A percentile compares a stretch with the other conserved stretches of the same genome.
These are phyloP conservation scores for Epichloe glyceriae DNA, from an alignment of 2,329 filamentous ascomycete genomes.

Conservation along the genomic window DNA sequence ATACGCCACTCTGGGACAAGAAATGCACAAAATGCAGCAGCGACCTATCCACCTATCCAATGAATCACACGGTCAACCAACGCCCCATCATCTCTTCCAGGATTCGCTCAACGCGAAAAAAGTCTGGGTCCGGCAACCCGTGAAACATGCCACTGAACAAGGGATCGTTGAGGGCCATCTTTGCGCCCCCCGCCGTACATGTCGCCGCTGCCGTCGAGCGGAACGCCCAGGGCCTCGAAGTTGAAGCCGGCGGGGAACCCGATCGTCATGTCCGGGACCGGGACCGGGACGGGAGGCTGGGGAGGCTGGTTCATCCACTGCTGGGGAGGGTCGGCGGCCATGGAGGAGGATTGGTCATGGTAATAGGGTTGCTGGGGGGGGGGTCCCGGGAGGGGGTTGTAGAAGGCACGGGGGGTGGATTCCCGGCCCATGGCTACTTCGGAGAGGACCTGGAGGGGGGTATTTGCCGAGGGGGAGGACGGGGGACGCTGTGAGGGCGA, in stretches of 20 bases:
- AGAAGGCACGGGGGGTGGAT: constrained; percentile 10
- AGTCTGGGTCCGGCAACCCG: constrained; percentile 19
- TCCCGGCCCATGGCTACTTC: constrained; percentile 40
- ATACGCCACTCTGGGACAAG: too few species aligned
- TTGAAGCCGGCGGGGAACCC: constrained; percentile 16
- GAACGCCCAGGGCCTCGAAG: constrained; percentile 17
- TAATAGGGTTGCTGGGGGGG: constrained; percentile 10
- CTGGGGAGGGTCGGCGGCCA: background rate
- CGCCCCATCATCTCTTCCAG: too few species aligned
- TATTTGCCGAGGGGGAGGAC: constrained; percentile 26
- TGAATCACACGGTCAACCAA: too few species aligned
- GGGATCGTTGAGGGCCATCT: constrained; percentile 25
- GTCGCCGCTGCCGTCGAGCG: constrained; percentile 14
- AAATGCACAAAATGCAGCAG: too few species aligned
- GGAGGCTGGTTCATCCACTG: constrained; percentile 7
- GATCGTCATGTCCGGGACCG: constrained; percentile 10
- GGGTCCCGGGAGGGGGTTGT: constrained; percentile 11
- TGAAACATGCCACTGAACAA: constrained; percentile 27
- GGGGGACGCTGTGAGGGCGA: background rate
- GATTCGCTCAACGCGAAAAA: constrained; percentile 20
- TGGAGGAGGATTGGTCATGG: background rate
- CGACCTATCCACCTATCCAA: too few species aligned
- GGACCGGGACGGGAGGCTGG: too few species aligned
- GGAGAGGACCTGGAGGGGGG: constrained; percentile 42
- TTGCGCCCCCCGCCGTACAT: constrained; percentile 21